Conservation (phyloP, 345 rosid species). For the Bruguiera parviflora region DNA sequence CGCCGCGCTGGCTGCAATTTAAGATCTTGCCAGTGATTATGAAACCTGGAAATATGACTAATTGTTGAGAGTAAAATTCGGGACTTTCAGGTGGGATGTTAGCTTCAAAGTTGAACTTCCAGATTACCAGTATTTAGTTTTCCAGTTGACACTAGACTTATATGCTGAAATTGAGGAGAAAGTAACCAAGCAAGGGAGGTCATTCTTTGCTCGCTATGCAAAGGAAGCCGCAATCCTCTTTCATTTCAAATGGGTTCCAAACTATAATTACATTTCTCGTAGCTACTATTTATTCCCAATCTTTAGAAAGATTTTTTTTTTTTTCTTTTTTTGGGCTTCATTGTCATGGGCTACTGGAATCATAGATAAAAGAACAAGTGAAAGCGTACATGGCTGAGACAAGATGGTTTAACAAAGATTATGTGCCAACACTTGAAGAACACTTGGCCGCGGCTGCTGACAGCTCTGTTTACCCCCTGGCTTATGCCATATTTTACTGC, state of each 20-base stretch:
- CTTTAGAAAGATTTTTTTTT: too few species aligned
- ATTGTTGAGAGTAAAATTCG: too few species aligned
- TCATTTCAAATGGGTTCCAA: too few species aligned
- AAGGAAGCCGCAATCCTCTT: conserved; percentile 6
- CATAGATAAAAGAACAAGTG: conserved; percentile 13
- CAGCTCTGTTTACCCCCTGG: background rate
- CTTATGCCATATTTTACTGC: background rate
- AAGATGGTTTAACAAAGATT: background rate
- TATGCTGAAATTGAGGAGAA: conserved; percentile 1
- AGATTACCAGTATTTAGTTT: background rate
- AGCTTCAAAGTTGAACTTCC: background rate
- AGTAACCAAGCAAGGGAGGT: conserved; percentile 1
- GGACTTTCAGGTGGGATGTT: conserved; percentile 8
- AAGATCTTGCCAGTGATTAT: too few species aligned
- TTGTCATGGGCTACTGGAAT: too few species aligned
- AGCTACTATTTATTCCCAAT: too few species aligned
- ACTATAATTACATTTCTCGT: too few species aligned
- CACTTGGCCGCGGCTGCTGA: background rate
- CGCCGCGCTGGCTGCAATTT: too few species aligned
- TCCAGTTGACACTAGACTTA: background rate
- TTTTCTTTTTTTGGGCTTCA: too few species aligned
- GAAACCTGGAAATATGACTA: too few species aligned
- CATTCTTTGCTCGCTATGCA: background rate
- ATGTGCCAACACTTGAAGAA: conserved; percentile 14
- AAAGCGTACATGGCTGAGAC: conserved; percentile 2